A percentile compares a stretch with the other conserved stretches of the same genome.
Conservation (phyloP, 768 basidiomycete species). For the Termitomyces eurrhizus region DNA sequence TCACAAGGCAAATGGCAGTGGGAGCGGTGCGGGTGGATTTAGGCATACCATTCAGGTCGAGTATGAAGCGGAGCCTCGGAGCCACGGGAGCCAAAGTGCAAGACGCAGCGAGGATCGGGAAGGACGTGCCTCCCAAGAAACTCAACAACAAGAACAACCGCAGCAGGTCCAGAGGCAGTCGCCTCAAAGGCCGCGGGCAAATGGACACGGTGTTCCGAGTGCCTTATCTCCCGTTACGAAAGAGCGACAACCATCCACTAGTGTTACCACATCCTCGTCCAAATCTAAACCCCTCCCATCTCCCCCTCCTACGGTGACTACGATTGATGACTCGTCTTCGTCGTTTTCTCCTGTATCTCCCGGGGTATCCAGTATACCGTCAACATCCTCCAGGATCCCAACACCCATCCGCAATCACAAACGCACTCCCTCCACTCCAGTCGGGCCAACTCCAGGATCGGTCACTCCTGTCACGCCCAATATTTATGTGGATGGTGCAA, state of each 20-base stretch:
- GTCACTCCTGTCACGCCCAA: conserved; percentile 17
- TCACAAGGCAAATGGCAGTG: conserved; percentile 45
- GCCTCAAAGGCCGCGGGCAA: conserved; percentile 3
- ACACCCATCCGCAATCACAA: conserved; percentile 6
- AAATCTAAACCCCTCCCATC: conserved; percentile 33
- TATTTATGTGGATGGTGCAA: conserved; percentile 34
- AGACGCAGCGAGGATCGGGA: conserved; percentile 31
- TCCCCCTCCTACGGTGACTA: conserved; percentile 1
- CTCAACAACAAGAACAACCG: conserved; percentile 1
- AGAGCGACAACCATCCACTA: conserved; percentile 26
- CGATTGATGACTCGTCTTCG: not conserved
- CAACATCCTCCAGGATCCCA: conserved; percentile 5
- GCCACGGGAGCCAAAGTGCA: conserved; percentile 20
- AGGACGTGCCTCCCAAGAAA: not conserved
- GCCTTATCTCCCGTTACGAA: conserved; percentile 19
- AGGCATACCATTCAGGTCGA: conserved; percentile 97
- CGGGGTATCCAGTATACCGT: not conserved
- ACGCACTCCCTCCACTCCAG: conserved; percentile 11
- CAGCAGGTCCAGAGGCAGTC: not conserved
- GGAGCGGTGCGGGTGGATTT: conserved; percentile 38
- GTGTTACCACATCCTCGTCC: not conserved
- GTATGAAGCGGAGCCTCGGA: conserved; percentile 60
- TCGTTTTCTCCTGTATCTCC: not conserved
- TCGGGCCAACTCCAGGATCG: not conserved
- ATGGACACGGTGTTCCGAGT: not conserved